Conservation (phyloP, 2,329 filamentous ascomycete species). For the Colletotrichum tropicale region DNA sequence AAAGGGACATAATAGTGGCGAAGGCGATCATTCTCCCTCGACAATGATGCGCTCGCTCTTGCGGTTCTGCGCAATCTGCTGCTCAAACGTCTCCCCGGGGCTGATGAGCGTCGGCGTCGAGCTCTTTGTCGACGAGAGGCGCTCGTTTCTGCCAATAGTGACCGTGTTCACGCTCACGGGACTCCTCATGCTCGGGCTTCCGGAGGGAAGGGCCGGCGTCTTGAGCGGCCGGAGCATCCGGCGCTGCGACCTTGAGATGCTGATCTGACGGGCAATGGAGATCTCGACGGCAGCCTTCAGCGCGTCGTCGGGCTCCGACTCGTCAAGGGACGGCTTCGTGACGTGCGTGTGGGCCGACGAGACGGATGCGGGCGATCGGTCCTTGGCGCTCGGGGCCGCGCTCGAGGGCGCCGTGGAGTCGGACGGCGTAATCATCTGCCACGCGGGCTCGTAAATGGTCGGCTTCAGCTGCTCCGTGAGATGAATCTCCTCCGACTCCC, state of each 20-base stretch:
- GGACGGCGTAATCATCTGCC: constrained; percentile 51
- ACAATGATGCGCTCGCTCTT: constrained; percentile 60
- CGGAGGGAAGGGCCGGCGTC: constrained; percentile 26
- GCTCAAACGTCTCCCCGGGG: constrained; percentile 34
- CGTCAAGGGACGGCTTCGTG: constrained; percentile 40
- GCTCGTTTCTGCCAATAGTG: constrained; percentile 27
- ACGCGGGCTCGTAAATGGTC: constrained; percentile 45
- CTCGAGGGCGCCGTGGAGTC: constrained; percentile 24
- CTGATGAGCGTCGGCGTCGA: constrained; percentile 51
- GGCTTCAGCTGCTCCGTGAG: constrained; percentile 36
- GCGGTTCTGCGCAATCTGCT: constrained; percentile 43
- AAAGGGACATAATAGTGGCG: neutral
- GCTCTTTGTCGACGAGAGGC: constrained; percentile 39
- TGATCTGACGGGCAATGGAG: constrained; percentile 72
- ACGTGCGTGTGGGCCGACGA: constrained; percentile 37
- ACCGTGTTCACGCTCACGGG: constrained; percentile 15
- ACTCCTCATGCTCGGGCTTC: constrained; percentile 12
- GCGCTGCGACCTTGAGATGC: constrained; percentile 65
- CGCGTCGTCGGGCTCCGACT: constrained; percentile 38
- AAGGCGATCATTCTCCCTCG: constrained; percentile 39
- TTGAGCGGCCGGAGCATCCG: constrained; percentile 62
- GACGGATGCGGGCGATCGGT: constrained; percentile 33
- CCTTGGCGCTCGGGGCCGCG: constrained; percentile 30
- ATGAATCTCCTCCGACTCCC: constrained; percentile 26
- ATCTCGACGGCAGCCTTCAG: constrained; percentile 64